Percentiles rank a stretch among this genome's conserved stretches.
Evolutionary conservation across 2,329 filamentous ascomycete species (phyloP).

Genomic region (Echinosphaeria canescens): DNA sequence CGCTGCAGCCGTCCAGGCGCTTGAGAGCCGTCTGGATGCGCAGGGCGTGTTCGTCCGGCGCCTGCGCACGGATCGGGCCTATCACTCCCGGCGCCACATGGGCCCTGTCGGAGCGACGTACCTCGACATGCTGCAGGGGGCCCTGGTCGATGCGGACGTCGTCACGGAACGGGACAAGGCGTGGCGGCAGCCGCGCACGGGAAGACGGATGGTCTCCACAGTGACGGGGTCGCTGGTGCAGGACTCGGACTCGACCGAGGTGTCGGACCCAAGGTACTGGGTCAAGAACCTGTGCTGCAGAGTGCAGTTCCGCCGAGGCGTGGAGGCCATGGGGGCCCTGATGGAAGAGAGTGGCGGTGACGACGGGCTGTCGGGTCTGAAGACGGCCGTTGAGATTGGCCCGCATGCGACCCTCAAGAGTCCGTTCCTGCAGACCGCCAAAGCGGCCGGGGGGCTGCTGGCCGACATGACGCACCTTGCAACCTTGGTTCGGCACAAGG

Average conservation of each 20-base stretch:
- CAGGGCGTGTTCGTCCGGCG: conserved; percentile 11
- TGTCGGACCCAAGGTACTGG: conserved; percentile 14
- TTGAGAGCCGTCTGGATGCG: conserved; percentile 5
- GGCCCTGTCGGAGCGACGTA: conserved; percentile 11
- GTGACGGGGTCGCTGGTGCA: conserved; percentile 9
- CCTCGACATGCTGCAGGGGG: conserved; percentile 8
- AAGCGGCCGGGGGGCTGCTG: no score
- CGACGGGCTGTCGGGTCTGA: conserved; percentile 2
- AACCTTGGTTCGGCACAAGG: neutral
- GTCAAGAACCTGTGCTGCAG: conserved; percentile 18
- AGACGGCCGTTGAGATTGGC: conserved; percentile 19
- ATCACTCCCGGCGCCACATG: conserved; percentile 29
- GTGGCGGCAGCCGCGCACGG: conserved; percentile 8
- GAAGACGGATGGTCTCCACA: conserved; percentile 16
- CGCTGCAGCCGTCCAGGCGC: conserved; percentile 8
- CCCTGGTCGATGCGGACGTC: conserved; percentile 7
- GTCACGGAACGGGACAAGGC: no score
- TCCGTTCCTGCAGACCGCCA: conserved; percentile 14
- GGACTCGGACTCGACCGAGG: conserved; percentile 1
- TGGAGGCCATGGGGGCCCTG: conserved; percentile 14
- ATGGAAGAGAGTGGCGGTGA: conserved; percentile 4
- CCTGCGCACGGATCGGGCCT: conserved; percentile 20
- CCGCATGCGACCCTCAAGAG: conserved; percentile 20
- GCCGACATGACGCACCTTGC: conserved; percentile 5
- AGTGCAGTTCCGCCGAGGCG: conserved; percentile 19